Conservation (phyloP, 192 early-diverging fungal genomes). For the Coemansia sp. region DNA sequence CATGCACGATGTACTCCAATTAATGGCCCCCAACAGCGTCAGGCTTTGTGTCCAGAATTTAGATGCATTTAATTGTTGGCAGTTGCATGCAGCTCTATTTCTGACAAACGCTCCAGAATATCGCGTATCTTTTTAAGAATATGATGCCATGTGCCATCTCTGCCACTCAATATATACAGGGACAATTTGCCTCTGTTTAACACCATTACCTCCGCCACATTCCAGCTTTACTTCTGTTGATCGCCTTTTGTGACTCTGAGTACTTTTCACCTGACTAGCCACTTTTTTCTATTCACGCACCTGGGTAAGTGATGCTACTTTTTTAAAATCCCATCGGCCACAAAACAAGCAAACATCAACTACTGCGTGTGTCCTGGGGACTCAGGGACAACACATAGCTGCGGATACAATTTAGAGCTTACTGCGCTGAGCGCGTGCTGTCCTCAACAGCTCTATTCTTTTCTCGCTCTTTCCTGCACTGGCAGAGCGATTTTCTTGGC, state of each 20-base stretch:
- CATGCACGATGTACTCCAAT: neutral
- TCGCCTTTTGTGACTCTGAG: neutral
- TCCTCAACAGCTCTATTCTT: neutral
- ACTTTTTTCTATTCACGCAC: neutral
- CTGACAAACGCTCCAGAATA: neutral
- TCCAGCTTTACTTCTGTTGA: neutral
- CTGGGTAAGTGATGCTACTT: neutral
- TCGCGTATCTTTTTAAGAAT: neutral
- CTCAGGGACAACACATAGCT: neutral
- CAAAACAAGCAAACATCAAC: neutral
- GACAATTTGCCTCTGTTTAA: neutral
- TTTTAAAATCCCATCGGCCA: neutral
- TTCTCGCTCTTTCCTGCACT: neutral
- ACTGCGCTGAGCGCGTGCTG: neutral
- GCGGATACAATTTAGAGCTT: neutral
- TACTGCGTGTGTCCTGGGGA: neutral
- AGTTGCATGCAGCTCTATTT: neutral
- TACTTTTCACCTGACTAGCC: neutral
- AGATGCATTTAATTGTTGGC: neutral
- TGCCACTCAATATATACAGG: neutral
- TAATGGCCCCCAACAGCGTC: neutral
- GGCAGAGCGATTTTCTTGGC: neutral
- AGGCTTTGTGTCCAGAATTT: neutral
- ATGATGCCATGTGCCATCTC: neutral
- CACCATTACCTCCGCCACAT: neutral